Conservation (phyloP, 768 basidiomycete species). For the Kwoniella newhampshirensis region DNA sequence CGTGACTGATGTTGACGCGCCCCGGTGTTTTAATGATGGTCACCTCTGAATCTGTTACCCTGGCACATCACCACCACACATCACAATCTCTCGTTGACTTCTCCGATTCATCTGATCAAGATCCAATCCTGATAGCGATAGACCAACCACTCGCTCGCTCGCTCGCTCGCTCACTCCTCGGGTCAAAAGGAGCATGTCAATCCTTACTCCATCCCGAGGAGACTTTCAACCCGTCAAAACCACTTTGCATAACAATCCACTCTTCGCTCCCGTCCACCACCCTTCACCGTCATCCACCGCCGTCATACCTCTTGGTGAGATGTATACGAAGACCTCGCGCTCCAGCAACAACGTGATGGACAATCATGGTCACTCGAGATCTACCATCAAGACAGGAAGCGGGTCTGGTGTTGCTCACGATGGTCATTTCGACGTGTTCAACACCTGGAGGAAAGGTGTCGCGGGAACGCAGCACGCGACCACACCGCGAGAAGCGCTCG, state of each 20-base stretch:
- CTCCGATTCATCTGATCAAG: too few species aligned
- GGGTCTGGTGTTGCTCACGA: too few species aligned
- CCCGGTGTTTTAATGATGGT: neutral
- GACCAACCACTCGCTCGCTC: neutral
- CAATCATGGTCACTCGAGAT: too few species aligned
- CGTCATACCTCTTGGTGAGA: too few species aligned
- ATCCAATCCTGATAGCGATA: too few species aligned
- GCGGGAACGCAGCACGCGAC: neutral
- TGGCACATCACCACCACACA: neutral
- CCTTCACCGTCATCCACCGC: too few species aligned
- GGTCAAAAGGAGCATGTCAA: slow-evolving; percentile 1
- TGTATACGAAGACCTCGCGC: too few species aligned
- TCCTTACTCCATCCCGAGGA: slow-evolving; percentile 4
- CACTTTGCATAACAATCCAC: too few species aligned
- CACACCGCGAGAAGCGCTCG: slow-evolving; percentile 11
- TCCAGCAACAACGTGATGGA: too few species aligned
- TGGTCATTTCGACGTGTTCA: too few species aligned
- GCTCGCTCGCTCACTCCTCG: neutral
- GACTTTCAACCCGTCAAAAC: neutral
- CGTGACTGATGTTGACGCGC: slow-evolving; percentile 3
- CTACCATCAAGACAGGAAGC: too few species aligned
- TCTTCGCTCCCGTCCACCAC: too few species aligned
- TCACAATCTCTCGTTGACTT: neutral
- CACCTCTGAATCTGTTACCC: neutral
- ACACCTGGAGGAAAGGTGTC: slow-evolving; percentile 6